Base-by-base conservation (phyloP, 2,329 filamentous ascomycete genomes). In the Xylariomycetidae sp. region DNA sequence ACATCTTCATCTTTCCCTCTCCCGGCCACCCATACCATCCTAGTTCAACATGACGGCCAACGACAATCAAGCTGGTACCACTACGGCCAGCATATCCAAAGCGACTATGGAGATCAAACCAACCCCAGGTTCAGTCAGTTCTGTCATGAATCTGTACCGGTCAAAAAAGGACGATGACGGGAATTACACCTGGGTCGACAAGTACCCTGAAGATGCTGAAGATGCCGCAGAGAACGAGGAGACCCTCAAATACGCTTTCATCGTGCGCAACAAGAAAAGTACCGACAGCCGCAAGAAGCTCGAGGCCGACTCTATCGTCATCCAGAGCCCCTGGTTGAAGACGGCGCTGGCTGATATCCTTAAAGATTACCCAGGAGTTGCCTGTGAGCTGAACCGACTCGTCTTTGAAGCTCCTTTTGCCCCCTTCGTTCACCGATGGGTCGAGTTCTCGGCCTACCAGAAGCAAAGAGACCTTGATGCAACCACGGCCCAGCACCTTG, bases 351-450 rank as follows among this genome's bases (percentile, higher is more conserved):
- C 60, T 8, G 63, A 69, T 9, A 66, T 82, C 6, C 61, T 83
- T n/a, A 58, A 65, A 1, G 71, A 64, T 11, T 82, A 81, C 37
- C 74, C 75, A 0, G 77, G 78, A 1, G 63, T 84, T 20, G 72
- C 74, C 4, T 70, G 73, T 25, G 66, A 65, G 10, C 60, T 85
- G 17, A 66, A 75, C 9, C 66, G 75, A 2, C 61, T 85, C 2
- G 72, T 74, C 37, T 82, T 85, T 40, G 51, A 60, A 5, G 70
- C 69, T 0, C 76, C 75, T 0, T 84, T 84, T 40, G 61, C 72
- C 44, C 74, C 77, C 0, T 74, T 85, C 30, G 73, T 84, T 23
- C 80, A 85, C 55, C 71, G 81, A 17, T 85, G 80, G 80, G 59
- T 64, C 3, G 50, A 59, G 5, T 64, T 80, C 26, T 44, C 51